Evolutionary conservation across 2,329 filamentous ascomycete species (phyloP).

Genomic region (Ceratocystis lukuohia): DNA sequence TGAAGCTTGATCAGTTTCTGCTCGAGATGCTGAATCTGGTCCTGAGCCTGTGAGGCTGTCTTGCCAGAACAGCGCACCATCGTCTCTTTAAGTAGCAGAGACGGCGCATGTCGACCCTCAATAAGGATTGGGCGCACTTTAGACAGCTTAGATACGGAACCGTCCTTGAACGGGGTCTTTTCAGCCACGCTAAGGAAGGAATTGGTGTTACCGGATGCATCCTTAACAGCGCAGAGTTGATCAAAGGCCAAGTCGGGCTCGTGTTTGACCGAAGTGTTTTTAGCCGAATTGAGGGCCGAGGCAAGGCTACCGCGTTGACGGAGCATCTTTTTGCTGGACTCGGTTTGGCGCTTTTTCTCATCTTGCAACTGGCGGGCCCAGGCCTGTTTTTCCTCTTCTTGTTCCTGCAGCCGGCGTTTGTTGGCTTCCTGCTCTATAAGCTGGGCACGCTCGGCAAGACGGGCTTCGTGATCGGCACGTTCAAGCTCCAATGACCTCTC

Average conservation of each 20-base stretch:
- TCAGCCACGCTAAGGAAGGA: conserved; percentile 59
- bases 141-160: conserved; percentile 50
- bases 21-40: conserved; percentile 64
- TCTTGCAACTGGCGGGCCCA: conserved; percentile 59
- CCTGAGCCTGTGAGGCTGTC: conserved; percentile 53
- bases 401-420: conserved; percentile 41
- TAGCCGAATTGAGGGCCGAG: conserved; percentile 22
- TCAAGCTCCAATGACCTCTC: conserved; percentile 81
- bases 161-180: conserved; percentile 46
- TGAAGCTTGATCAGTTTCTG: conserved; percentile 63
- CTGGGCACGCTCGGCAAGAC: conserved; percentile 46
- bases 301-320: conserved; percentile 24
- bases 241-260: conserved; percentile 46
- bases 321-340: conserved; percentile 48
- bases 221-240: conserved; percentile 48
- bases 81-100: conserved; percentile 62
- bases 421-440: conserved; percentile 42
- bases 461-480: conserved; percentile 67
- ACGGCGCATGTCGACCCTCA: conserved; percentile 41
- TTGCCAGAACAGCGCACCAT: conserved; percentile 43
- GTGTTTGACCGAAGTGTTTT: conserved; percentile 19
- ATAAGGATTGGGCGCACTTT: conserved; percentile 56
- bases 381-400: conserved; percentile 54
- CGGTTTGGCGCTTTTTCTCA: conserved; percentile 54
- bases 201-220: conserved; percentile 48